Base-by-base conservation (phyloP, 2,329 filamentous ascomycete genomes). In the Lachnellula hyalina region DNA sequence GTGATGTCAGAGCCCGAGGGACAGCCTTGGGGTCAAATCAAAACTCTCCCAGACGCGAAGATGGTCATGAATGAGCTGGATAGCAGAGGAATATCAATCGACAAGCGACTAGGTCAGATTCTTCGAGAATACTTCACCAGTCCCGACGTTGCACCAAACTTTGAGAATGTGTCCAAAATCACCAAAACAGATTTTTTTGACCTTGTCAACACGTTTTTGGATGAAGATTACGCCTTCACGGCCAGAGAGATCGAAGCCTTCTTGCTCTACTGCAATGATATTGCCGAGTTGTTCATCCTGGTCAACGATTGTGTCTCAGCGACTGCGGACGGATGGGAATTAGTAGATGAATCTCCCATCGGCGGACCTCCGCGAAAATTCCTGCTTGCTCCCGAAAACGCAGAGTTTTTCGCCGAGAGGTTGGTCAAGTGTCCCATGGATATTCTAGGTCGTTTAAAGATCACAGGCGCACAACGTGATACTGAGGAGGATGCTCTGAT, bases 71-170 rank as follows among this genome's bases (percentile, higher is more conserved):
- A 42, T 17, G 40, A 42, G n/a, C 11, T 8, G 7, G 40, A 42
- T 42, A 17, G 17, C 12, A 14, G 40, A 42, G 40, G 12, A 8
- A 17, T 42, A 8, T 42, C 40, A 42, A 15, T 15, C 17, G n/a
- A 42, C 40, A 17, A 17, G 12, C 12, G 12, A 8, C n/a, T 28
- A 25, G 32, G 35, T 40, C 28, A 49, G n/a, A 38, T 28, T n/a
- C 49, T 54, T 8, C 46, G 35, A 15, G 23, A 45, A 14, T 54
- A 49, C 38, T 54, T 54, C 52, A 28, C 46, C 32, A 45, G 47
- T 40, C 47, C 47, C 4, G 52, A 54, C 38, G 45, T 49, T 34
- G 52, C 52, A 36, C 47, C 47, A 9, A 54, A 25, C 21, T 54
- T 54, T 21, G n/a, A 45, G 11, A 45, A 47, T 28, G 32, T 54